Percentiles rank a stretch among this genome's conserved stretches.
Evolutionary conservation across 2,329 filamentous ascomycete species (phyloP).

Genomic region (Aspergillus quadricinctus): DNA sequence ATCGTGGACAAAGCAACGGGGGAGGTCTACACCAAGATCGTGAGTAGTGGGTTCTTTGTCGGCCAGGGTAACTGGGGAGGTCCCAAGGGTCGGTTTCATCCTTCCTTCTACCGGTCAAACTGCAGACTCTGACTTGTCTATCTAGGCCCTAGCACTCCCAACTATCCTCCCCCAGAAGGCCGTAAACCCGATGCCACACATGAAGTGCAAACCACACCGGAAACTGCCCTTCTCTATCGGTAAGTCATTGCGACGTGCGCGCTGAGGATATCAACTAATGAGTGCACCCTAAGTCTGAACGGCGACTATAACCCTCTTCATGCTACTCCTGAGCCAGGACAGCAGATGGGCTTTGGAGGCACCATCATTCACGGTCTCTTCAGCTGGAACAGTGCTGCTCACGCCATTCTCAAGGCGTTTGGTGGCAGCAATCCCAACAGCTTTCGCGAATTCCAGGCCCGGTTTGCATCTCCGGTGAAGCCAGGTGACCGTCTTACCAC

Average conservation of each 20-base stretch:
- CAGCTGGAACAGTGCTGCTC: slow-evolving; percentile 76
- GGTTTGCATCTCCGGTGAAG: slow-evolving; percentile 79
- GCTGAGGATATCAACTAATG: slow-evolving; percentile 1
- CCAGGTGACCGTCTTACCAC: slow-evolving; percentile 78
- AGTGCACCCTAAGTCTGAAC: slow-evolving; percentile 59
- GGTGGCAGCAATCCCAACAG: slow-evolving; percentile 75
- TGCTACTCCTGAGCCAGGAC: slow-evolving; percentile 76
- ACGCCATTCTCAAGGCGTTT: slow-evolving; percentile 67
- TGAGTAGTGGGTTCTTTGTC: slow-evolving; percentile 72
- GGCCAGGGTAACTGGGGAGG: slow-evolving; percentile 82
- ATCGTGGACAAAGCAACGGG: slow-evolving; percentile 66
- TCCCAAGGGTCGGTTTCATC: slow-evolving; percentile 63
- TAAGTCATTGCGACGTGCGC: slow-evolving; percentile 22
- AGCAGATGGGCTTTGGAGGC: slow-evolving; percentile 87
- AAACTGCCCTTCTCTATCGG: slow-evolving; percentile 73
- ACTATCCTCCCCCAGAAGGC: slow-evolving; percentile 70
- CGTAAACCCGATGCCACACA: slow-evolving; percentile 67
- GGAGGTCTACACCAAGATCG: slow-evolving; percentile 66
- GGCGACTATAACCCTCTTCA: slow-evolving; percentile 95
- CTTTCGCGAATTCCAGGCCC: slow-evolving; percentile 81
- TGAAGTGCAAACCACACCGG: slow-evolving; percentile 63
- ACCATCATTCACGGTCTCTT: slow-evolving; percentile 86
- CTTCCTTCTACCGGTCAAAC: neutral
- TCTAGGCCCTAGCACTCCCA: slow-evolving; percentile 62
- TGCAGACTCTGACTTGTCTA: slow-evolving; percentile 1